These are phyloP conservation scores for Trichoderma koningii DNA, from an alignment of 2,329 filamentous ascomycete species.

Conservation along the genomic window DNA sequence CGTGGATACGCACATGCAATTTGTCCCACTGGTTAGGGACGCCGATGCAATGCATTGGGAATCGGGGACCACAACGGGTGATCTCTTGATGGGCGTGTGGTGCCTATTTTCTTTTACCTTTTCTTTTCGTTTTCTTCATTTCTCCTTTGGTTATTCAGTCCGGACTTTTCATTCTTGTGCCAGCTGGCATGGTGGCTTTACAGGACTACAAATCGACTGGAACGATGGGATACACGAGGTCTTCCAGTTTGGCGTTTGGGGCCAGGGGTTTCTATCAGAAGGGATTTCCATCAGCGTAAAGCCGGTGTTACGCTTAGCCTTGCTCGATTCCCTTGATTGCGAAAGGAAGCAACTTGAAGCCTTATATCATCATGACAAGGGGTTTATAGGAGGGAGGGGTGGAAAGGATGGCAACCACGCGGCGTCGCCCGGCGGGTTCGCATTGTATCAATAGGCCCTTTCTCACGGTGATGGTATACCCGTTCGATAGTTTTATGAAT, in stretches of 20 bases:
- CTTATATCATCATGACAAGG: slow-evolving; percentile 24
- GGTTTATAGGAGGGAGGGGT: slow-evolving; percentile 16
- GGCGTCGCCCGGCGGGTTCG: slow-evolving; percentile 14
- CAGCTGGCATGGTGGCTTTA: slow-evolving; percentile 14
- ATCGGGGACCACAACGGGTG: slow-evolving; percentile 18
- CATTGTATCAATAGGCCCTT: slow-evolving; percentile 31
- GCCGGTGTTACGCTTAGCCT: slow-evolving; percentile 20
- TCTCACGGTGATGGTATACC: slow-evolving; percentile 31
- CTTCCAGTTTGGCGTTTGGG: slow-evolving; percentile 20
- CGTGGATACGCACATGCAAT: slow-evolving; percentile 36
- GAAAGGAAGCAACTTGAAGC: slow-evolving; percentile 16
- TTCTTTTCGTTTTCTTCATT: not conserved
- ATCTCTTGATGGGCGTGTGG: not conserved
- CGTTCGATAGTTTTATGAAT: slow-evolving; percentile 25
- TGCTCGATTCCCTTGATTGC: slow-evolving; percentile 14
- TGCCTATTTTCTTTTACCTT: not conserved
- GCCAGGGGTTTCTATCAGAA: not conserved
- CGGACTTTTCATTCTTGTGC: not conserved
- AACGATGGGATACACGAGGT: slow-evolving; percentile 10
- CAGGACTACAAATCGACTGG: slow-evolving; percentile 19
- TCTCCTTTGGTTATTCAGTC: not conserved
- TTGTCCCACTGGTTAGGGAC: slow-evolving; percentile 34
- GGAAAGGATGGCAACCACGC: slow-evolving; percentile 22
- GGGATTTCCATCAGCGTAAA: slow-evolving; percentile 12
- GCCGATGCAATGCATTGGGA: slow-evolving; percentile 30